Evolutionary conservation across 108 stramenopile species (phyloP).

Genomic region (Schizochytrium sp.): DNA sequence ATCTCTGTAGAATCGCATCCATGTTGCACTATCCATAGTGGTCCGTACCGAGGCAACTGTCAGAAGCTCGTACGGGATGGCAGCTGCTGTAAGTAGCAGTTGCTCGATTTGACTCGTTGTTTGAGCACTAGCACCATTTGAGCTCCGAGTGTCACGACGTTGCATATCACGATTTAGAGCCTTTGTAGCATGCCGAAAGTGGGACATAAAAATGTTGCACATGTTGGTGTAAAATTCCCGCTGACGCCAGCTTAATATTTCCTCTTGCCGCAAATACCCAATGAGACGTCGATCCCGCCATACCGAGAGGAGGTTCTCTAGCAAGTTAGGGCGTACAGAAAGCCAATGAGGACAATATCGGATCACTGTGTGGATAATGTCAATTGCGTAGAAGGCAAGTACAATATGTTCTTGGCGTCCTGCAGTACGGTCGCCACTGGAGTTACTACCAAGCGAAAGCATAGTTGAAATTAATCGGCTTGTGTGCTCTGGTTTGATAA

Average conservation of each 20-base stretch:
- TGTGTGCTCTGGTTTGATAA: slow-evolving; percentile 6
- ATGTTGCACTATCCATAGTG: slow-evolving; percentile 2
- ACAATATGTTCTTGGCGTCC: not conserved
- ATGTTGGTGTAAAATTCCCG: slow-evolving; percentile 43
- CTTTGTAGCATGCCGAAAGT: slow-evolving; percentile 27
- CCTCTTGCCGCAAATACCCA: slow-evolving; percentile 21
- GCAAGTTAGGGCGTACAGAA: not conserved
- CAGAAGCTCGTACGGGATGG: not conserved
- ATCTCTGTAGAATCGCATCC: not conserved
- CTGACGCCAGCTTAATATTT: not conserved
- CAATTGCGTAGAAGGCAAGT: slow-evolving; percentile 27
- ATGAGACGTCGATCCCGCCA: slow-evolving; percentile 7
- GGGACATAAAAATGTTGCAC: slow-evolving; percentile 35
- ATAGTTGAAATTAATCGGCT: not conserved
- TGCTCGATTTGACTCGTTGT: not conserved
- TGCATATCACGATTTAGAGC: not conserved
- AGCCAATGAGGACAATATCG: slow-evolving; percentile 32
- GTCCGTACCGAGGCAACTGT: not conserved
- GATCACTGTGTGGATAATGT: slow-evolving; percentile 6
- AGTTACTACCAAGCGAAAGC: slow-evolving; percentile 7
- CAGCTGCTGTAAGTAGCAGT: slow-evolving; percentile 13
- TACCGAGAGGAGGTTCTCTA: not conserved
- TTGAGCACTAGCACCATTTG: not conserved
- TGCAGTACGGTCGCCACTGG: not conserved
- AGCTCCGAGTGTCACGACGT: too few relatives aligned